These are phyloP conservation scores for Nothopassalora personata DNA, from an alignment of 2,329 filamentous ascomycete genomes.

Conservation along the genomic window DNA sequence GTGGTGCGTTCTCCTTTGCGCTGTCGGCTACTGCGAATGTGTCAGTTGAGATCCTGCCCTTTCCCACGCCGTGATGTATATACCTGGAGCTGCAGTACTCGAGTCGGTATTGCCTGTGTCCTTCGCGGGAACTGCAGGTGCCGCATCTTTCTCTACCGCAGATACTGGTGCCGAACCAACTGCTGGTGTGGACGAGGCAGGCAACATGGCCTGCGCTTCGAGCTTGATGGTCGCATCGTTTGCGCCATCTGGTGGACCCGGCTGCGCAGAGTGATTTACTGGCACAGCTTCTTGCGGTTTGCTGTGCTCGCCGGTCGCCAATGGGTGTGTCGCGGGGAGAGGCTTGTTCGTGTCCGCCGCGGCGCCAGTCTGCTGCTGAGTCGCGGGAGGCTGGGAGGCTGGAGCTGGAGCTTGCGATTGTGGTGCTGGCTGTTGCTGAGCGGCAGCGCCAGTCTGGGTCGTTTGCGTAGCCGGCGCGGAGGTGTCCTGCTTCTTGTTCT, in stretches of 20 bases:
- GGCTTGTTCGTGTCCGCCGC: constrained; percentile 20
- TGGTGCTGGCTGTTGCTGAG: constrained; percentile 2
- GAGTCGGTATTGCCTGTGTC: constrained; percentile 7
- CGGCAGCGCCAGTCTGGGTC: constrained; percentile 4
- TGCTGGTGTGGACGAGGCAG: constrained; percentile 7
- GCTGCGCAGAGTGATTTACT: not conserved
- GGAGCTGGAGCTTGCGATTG: constrained; percentile 2
- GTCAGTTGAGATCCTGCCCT: not conserved
- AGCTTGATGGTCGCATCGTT: constrained; percentile 4
- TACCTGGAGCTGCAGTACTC: not conserved
- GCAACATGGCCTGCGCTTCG: constrained; percentile 5
- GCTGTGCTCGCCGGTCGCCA: constrained; percentile 1
- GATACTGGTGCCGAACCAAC: constrained; percentile 12
- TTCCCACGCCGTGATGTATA: not conserved
- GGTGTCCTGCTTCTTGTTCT: constrained; percentile 16
- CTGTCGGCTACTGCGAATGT: not conserved
- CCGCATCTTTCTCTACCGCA: constrained; percentile 14
- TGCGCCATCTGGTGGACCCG: not conserved
- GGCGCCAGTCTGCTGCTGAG: not conserved
- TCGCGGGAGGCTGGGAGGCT: not conserved
- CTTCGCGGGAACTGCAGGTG: constrained; percentile 19
- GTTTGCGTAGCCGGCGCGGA: constrained; percentile 6
- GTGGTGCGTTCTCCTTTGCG: constrained; percentile 1
- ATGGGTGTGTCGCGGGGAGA: constrained; percentile 12
- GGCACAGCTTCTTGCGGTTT: constrained; percentile 4